Conservation (phyloP, 2,329 filamentous ascomycete genomes). For the Graphilbum sp. region DNA sequence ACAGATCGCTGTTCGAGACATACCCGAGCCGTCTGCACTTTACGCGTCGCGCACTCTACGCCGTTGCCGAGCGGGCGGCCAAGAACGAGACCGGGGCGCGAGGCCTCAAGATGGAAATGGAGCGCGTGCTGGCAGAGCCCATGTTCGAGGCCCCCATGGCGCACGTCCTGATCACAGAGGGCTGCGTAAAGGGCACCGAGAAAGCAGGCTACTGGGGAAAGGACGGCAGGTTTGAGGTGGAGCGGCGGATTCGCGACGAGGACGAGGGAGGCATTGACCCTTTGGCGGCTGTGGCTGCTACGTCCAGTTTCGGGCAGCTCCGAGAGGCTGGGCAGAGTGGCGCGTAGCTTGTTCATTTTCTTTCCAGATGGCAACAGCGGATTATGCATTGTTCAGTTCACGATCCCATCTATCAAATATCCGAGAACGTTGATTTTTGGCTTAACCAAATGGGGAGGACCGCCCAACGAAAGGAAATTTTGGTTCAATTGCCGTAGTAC, state of each 20-base stretch:
- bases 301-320: conserved; percentile 22
- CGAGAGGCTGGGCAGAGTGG: conserved; percentile 31
- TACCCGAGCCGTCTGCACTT: conserved; percentile 70
- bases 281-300: neutral
- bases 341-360: no score
- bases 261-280: conserved; percentile 17
- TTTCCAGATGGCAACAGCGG: no score
- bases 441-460: no score
- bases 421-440: no score
- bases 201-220: conserved; percentile 49
- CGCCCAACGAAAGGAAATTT: neutral
- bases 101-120: conserved; percentile 66
- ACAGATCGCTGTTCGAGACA: conserved; percentile 69
- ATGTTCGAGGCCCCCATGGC: conserved; percentile 70
- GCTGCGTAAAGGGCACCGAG: conserved; percentile 45
- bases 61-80: conserved; percentile 55
- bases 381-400: no score
- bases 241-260: conserved; percentile 51
- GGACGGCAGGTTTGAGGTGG: conserved; percentile 52
- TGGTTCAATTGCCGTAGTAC: conserved; percentile 16
- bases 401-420: no score
- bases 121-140: conserved; percentile 59
- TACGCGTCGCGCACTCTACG: conserved; percentile 64
- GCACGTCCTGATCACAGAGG: conserved; percentile 59
- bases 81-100: conserved; percentile 57